Conservation (phyloP, 192 early-diverging fungal genomes). For the Coemansia sp. region DNA sequence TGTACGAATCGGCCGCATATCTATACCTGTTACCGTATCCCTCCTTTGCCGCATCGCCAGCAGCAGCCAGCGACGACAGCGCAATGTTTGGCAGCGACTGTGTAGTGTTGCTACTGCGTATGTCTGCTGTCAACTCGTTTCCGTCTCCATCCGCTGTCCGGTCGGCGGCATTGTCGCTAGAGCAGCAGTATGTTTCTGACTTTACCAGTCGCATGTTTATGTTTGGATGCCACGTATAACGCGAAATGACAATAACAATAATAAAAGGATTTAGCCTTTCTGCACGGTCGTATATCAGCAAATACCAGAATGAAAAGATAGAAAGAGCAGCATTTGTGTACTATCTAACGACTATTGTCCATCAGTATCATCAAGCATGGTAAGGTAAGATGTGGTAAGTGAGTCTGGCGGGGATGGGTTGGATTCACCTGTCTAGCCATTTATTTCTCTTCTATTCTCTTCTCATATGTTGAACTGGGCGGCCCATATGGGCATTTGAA, state of each 20-base stretch:
- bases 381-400: too few relatives aligned
- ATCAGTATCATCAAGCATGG: too few relatives aligned
- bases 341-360: too few relatives aligned
- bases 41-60: neutral
- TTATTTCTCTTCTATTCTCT: neutral
- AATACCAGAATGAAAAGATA: too few relatives aligned
- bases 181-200: neutral
- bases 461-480: neutral
- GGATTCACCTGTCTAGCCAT: too few relatives aligned
- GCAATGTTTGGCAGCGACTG: slow-evolving; percentile 23
- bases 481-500: slow-evolving; percentile 2
- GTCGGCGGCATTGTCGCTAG: neutral
- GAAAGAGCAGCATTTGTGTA: too few relatives aligned
- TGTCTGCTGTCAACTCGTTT: neutral
- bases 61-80: neutral
- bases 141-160: neutral
- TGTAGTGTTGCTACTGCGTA: neutral
- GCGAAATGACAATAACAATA: too few relatives aligned
- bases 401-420: too few relatives aligned
- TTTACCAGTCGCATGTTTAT: neutral
- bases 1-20: slow-evolving; percentile 11
- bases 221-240: too few relatives aligned
- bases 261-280: too few relatives aligned
- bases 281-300: too few relatives aligned
- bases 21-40: slow-evolving; percentile 22